Conservation (phyloP, 2,329 filamentous ascomycete genomes). For the Alternaria tenuissima region DNA sequence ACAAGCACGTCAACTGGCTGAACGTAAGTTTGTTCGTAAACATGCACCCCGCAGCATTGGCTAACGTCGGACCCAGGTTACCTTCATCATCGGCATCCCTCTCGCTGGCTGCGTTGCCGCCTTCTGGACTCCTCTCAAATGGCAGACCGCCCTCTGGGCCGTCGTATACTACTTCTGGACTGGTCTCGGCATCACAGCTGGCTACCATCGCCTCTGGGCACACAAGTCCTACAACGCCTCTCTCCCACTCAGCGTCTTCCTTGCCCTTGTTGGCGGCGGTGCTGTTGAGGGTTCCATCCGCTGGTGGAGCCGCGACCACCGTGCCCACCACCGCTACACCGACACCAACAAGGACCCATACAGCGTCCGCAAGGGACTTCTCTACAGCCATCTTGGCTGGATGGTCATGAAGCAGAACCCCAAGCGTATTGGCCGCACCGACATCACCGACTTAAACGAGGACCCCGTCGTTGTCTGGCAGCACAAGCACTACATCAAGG, state of each 20-base stretch:
- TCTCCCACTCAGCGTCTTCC: conserved; percentile 57
- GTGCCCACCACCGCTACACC: conserved; percentile 62
- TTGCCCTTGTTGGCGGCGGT: conserved; percentile 58
- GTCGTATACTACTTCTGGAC: conserved; percentile 86
- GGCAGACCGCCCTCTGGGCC: conserved; percentile 77
- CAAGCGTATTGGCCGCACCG: conserved; percentile 61
- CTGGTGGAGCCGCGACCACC: conserved; percentile 61
- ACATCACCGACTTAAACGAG: conserved; percentile 62
- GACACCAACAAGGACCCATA: conserved; percentile 64
- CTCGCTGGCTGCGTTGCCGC: conserved; percentile 76
- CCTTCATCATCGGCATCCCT: conserved; percentile 81
- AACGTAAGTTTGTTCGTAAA: conserved; percentile 65
- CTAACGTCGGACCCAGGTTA: conserved; percentile 67
- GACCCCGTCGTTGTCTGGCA: conserved; percentile 61
- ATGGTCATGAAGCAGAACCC: conserved; percentile 65
- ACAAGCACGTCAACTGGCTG: conserved; percentile 94
- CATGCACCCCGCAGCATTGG: too few relatives aligned
- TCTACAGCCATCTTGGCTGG: conserved; percentile 62
- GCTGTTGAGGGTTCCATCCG: conserved; percentile 60
- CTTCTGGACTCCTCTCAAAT: conserved; percentile 79
- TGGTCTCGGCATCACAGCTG: conserved; percentile 67
- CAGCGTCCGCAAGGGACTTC: conserved; percentile 60
- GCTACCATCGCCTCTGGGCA: conserved; percentile 79
- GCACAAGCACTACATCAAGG: conserved; percentile 60
- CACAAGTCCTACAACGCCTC: conserved; percentile 59